Evolutionary conservation across 1,139 yeast genomes (phyloP).

Genomic region (Debaryomyces sp.): DNA sequence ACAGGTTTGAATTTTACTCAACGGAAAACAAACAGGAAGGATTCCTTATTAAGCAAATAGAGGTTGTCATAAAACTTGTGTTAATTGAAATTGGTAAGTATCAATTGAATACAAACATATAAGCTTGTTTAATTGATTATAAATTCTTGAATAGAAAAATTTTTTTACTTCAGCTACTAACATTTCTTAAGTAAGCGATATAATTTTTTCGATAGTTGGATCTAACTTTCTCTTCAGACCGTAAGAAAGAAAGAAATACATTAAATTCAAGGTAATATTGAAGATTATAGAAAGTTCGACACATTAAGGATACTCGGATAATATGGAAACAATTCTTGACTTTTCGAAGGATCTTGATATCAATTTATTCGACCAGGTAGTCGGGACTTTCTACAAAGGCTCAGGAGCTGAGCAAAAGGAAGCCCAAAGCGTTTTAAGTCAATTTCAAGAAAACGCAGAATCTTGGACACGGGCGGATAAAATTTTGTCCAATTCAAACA

Average conservation of each 20-base stretch:
- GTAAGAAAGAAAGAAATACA: constrained; percentile 1
- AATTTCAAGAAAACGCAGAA: constrained; percentile 92
- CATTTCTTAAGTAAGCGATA: constrained; percentile 3
- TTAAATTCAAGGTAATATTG: not conserved
- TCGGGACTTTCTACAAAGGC: constrained; percentile 83
- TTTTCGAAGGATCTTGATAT: constrained; percentile 85
- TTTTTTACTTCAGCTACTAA: not conserved
- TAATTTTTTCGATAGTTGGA: constrained; percentile 4
- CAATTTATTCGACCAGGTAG: constrained; percentile 77
- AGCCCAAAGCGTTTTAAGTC: constrained; percentile 83
- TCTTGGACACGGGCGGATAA: constrained; percentile 96
- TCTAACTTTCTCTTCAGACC: constrained; percentile 2
- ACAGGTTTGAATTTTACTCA: not conserved
- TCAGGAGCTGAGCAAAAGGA: constrained; percentile 77
- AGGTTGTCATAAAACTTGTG: not conserved
- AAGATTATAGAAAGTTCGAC: not conserved
- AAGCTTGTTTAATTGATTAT: not conserved
- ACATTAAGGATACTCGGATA: constrained; percentile 1
- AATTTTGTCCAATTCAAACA: constrained; percentile 75
- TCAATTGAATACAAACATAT: not conserved
- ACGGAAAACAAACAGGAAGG: constrained; percentile 7
- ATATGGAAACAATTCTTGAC: constrained; percentile 87
- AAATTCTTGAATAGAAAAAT: not conserved
- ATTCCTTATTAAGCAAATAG: not conserved
- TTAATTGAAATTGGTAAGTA: constrained; percentile 1